Evolutionary conservation across 768 basidiomycete species (phyloP), one percentile per base, ranked within the genome.

Genomic region (Mycena rebaudengoi): DNA sequence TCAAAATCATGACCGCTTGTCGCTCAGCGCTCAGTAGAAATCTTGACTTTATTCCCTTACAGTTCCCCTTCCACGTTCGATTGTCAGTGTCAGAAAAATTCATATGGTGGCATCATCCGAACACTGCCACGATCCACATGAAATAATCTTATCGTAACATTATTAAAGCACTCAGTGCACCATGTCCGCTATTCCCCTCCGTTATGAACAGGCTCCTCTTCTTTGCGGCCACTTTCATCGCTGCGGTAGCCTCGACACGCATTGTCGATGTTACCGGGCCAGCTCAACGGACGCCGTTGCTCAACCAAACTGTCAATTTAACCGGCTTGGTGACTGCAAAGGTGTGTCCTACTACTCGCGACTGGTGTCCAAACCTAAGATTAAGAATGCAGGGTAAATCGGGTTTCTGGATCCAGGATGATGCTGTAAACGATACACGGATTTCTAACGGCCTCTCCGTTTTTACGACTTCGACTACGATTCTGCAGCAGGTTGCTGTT

Each of bases 221-320:
- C 41, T 66, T 75, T 43, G 57, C 73, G 26, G 69, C 70, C 58
- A 16, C 58, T 16, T 75, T 67, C 29, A 60, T 78, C 21, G 66
- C 80, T 16, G 66, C 66, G 10, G 75, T 71, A 12, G 69, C 71
- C 2, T 73, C 78, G 12, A 76, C 74, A 20, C 79, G 78, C 11
- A 75, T 86, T 13, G 73, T 83, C n/a, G 85, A 86, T 26, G 84
- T 88, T 28, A 85, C 86, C 72, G 86, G 86, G n/a, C 45, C 68
- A 29, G 71, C 79, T 1, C 86, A 79, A 63, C 75, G 74, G 64
- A 86, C 85, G 30, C 85, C 86, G 55, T 68, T 82, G 12, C 70
- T 64, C 28, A 83, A 85, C 0, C 76, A 84, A 58, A 75, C 71
- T 6, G 84, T 88, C 25, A 79, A 82, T 68, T 75, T 88, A 10